A percentile compares a stretch with the other conserved stretches of the same genome.
These are phyloP conservation scores for Cinnamomum micranthum DNA, from an alignment of 164 flowering plant genomes.

Conservation along the genomic window DNA sequence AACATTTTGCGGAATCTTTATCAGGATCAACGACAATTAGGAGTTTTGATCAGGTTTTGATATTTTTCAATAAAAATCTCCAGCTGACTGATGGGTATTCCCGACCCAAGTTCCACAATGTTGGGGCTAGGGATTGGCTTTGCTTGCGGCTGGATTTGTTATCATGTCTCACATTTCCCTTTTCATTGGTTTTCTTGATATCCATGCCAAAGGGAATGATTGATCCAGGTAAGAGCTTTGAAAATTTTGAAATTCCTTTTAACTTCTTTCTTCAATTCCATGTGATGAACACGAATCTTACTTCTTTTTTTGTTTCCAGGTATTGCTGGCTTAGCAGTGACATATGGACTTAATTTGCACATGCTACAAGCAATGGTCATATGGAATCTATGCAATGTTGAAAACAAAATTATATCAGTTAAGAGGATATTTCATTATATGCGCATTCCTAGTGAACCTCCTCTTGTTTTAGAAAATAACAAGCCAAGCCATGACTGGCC, in stretches of 20 bases:
- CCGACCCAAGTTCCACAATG: slow-evolving; percentile 30
- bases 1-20: slow-evolving; percentile 44
- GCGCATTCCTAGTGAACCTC: slow-evolving; percentile 26
- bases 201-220: slow-evolving; percentile 34
- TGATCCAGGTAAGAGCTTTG: slow-evolving; percentile 28
- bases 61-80: slow-evolving; percentile 28
- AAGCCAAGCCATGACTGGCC: slow-evolving; percentile 23
- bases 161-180: slow-evolving; percentile 34
- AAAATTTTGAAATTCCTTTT: not conserved
- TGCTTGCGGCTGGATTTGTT: slow-evolving; percentile 40
- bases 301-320: slow-evolving; percentile 20
- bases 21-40: slow-evolving; percentile 42
- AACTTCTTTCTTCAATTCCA: not conserved
- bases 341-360: slow-evolving; percentile 47
- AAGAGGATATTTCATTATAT: slow-evolving; percentile 33
- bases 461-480: slow-evolving; percentile 19
- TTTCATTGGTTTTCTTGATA: slow-evolving; percentile 32
- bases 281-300: not conserved
- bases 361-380: slow-evolving; percentile 28
- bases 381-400: slow-evolving; percentile 38
- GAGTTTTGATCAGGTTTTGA: slow-evolving; percentile 34
- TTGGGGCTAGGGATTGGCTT: slow-evolving; percentile 39
- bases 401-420: slow-evolving; percentile 46
- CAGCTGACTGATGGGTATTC: slow-evolving; percentile 27
- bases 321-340: slow-evolving; percentile 46